Conservation (phyloP, 805 yeast species). For the Kodamaea restingae region DNA sequence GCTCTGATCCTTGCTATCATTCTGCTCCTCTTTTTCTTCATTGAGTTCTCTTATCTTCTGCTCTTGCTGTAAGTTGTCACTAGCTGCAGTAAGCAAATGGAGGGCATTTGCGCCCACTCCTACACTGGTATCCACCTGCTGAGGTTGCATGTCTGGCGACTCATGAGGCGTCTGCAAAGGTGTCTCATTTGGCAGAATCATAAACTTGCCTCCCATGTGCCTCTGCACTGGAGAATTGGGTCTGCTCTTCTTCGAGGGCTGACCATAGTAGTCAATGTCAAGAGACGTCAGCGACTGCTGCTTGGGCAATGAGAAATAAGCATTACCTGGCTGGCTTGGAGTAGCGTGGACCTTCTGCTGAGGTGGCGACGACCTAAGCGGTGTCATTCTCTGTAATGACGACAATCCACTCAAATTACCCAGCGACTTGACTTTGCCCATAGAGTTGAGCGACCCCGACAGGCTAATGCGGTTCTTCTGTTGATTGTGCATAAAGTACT, state of each 20-base stretch:
- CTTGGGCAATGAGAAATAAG: conserved; percentile 18
- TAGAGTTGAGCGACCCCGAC: conserved; percentile 17
- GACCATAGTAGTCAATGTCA: conserved; percentile 32
- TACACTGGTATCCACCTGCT: conserved; percentile 8
- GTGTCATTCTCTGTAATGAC: conserved; percentile 41
- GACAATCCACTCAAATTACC: conserved; percentile 21
- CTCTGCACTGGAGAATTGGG: conserved; percentile 41
- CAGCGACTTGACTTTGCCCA: conserved; percentile 22
- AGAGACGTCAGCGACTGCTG: conserved; percentile 30
- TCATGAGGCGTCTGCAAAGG: conserved; percentile 49
- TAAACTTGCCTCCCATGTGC: conserved; percentile 4
- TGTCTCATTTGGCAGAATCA: conserved; percentile 38
- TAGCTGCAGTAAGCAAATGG: conserved; percentile 20
- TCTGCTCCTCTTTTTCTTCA: conserved; percentile 11
- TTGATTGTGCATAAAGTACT: conserved; percentile 27
- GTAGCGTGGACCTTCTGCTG: conserved; percentile 8
- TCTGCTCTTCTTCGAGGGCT: conserved; percentile 37
- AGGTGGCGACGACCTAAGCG: conserved; percentile 25
- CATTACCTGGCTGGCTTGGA: conserved; percentile 12
- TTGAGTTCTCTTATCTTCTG: too few species aligned
- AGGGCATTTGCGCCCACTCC: conserved; percentile 16
- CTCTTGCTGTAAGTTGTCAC: conserved; percentile 24
- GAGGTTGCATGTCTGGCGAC: conserved; percentile 34
- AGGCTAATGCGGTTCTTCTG: conserved; percentile 12
- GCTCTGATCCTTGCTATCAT: conserved; percentile 14